A percentile compares a stretch with the other conserved stretches of the same genome.
These are phyloP conservation scores for Orbilia brochopaga DNA, from an alignment of 2,329 filamentous ascomycete genomes.

Conservation along the genomic window DNA sequence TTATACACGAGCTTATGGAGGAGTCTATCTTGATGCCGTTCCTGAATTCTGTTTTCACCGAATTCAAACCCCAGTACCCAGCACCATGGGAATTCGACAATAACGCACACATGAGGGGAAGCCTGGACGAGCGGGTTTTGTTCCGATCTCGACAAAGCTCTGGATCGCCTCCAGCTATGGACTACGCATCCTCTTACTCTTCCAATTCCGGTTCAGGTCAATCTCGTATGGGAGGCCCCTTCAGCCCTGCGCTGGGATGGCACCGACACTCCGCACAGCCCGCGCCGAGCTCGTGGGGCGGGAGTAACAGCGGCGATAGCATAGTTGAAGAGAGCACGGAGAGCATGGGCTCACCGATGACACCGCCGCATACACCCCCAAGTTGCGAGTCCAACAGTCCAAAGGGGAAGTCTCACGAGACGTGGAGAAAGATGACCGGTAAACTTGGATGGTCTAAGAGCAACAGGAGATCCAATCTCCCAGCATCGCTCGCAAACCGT, in stretches of 20 bases:
- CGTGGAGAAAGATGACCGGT: conserved; percentile 64
- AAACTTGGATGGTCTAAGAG: conserved; percentile 58
- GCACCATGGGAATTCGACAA: conserved; percentile 57
- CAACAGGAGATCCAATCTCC: conserved; percentile 34
- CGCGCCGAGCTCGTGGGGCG: conserved; percentile 51
- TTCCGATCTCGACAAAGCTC: conserved; percentile 52
- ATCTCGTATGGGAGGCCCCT: conserved; percentile 52
- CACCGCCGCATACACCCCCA: conserved; percentile 63
- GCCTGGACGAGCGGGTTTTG: conserved; percentile 50
- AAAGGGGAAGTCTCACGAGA: conserved; percentile 60
- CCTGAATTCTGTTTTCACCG: conserved; percentile 66
- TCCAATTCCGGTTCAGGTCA: conserved; percentile 50
- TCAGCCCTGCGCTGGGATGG: conserved; percentile 54
- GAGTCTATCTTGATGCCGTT: conserved; percentile 94
- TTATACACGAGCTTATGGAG: conserved; percentile 96
- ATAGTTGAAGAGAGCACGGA: conserved; percentile 61
- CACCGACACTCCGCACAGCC: conserved; percentile 52
- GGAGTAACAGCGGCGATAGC: conserved; percentile 53
- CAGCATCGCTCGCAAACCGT: conserved; percentile 27
- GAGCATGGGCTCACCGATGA: conserved; percentile 60
- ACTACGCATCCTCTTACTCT: conserved; percentile 55
- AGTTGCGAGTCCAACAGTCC: conserved; percentile 60
- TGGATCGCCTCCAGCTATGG: conserved; percentile 53
- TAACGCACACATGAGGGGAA: conserved; percentile 54
- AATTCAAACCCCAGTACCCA: conserved; percentile 59